Conservation (phyloP, 75 land plant genomes). For the Cryptomeria japonica region DNA sequence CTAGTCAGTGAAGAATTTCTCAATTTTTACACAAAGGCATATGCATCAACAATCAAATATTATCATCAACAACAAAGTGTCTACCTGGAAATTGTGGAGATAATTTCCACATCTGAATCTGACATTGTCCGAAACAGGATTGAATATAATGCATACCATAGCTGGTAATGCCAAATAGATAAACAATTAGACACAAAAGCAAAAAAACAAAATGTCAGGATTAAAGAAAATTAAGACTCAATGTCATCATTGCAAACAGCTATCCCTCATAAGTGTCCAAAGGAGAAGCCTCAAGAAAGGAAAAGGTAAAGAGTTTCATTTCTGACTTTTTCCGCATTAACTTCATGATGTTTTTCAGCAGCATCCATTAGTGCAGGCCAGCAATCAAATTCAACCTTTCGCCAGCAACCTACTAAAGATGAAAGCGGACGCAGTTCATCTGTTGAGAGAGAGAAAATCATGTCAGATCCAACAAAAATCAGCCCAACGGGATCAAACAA, state of each 20-base stretch:
- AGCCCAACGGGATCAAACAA: neutral
- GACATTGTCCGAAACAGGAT: conserved; percentile 48
- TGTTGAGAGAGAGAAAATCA: conserved; percentile 15
- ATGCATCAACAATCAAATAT: neutral
- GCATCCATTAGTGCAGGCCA: conserved; percentile 84
- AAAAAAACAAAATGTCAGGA: neutral
- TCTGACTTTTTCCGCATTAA: conserved; percentile 70
- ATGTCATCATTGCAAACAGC: neutral
- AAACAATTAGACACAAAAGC: neutral
- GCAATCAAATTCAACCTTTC: conserved; percentile 75
- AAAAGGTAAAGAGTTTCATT: neutral
- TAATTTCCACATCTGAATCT: conserved; percentile 34
- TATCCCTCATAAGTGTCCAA: neutral
- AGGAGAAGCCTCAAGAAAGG: neutral
- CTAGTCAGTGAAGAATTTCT: neutral
- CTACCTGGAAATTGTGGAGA: conserved; percentile 60
- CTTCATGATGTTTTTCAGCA: conserved; percentile 52
- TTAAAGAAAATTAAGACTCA: neutral
- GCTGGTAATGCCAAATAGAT: conserved; percentile 28
- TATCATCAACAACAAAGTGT: neutral
- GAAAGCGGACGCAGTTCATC: conserved; percentile 56
- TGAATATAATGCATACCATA: conserved; percentile 84
- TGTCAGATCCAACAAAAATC: conserved; percentile 2
- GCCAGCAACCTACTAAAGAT: conserved; percentile 62
- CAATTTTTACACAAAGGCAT: neutral